Evolutionary conservation across 306 rosid species (phyloP).

Genomic region (Rosa lucieae): DNA sequence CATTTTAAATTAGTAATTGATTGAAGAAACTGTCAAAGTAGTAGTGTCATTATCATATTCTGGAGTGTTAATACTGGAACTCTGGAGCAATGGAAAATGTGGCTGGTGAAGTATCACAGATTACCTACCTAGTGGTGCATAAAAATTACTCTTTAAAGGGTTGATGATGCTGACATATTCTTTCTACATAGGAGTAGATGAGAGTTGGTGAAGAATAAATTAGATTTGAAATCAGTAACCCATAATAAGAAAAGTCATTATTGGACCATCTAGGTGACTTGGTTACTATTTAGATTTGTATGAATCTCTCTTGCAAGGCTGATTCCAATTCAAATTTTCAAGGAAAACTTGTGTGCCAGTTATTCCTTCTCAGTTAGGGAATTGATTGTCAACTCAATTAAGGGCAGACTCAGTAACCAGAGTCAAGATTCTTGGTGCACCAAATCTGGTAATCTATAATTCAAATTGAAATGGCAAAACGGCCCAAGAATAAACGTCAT

Average conservation of each 20-base stretch:
- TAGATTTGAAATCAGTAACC: background rate
- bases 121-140: background rate
- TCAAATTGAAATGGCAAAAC: background rate
- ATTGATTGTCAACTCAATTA: background rate
- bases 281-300: background rate
- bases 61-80: background rate
- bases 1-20: background rate
- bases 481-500: background rate
- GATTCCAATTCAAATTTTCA: background rate
- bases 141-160: background rate
- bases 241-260: background rate
- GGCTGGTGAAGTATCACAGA: constrained; percentile 1
- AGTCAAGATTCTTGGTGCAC: constrained; percentile 8
- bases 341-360: background rate
- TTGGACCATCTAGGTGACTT: background rate
- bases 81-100: background rate
- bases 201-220: background rate
- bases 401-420: background rate
- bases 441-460: background rate
- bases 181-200: constrained; percentile 5
- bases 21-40: background rate
- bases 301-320: background rate
- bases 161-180: background rate
- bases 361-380: background rate
- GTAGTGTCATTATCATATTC: background rate